A percentile compares a stretch with the other conserved stretches of the same genome.
These are phyloP conservation scores for Calonectria leucothoes DNA, from an alignment of 2,329 filamentous ascomycete species.

Conservation along the genomic window DNA sequence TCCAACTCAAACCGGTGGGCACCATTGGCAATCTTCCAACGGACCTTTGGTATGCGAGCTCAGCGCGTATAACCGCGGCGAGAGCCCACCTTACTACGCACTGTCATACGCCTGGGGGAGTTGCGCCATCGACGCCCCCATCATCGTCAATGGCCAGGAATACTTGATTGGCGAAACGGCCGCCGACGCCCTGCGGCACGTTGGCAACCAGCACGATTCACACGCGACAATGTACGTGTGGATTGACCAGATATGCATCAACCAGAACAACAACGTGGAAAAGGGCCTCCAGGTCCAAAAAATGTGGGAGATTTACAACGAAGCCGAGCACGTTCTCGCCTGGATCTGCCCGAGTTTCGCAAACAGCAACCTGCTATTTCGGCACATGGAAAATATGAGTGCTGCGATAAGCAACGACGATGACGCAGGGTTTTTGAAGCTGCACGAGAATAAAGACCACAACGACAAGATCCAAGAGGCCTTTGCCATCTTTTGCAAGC, in stretches of 20 bases:
- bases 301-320: constrained; percentile 23
- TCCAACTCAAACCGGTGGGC: neutral
- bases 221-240: constrained; percentile 1
- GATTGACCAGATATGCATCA: constrained; percentile 30
- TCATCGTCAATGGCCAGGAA: neutral
- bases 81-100: constrained; percentile 2
- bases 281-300: constrained; percentile 26
- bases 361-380: constrained; percentile 7
- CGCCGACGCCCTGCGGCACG: constrained; percentile 1
- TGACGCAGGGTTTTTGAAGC: neutral
- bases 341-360: constrained; percentile 16
- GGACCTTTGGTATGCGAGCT: neutral
- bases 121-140: neutral
- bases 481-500: constrained; percentile 9
- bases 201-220: neutral
- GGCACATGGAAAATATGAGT: neutral
- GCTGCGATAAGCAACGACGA: neutral
- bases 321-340: constrained; percentile 10
- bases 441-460: neutral
- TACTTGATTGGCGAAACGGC: neutral
- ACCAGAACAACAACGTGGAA: constrained; percentile 20
- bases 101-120: constrained; percentile 13
- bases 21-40: neutral
- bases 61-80: neutral
- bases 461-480: neutral